Evolutionary conservation across 495 filamentous ascomycete species (phyloP), one percentile per base, ranked within the genome.

Genomic region (Cercophora samala): DNA sequence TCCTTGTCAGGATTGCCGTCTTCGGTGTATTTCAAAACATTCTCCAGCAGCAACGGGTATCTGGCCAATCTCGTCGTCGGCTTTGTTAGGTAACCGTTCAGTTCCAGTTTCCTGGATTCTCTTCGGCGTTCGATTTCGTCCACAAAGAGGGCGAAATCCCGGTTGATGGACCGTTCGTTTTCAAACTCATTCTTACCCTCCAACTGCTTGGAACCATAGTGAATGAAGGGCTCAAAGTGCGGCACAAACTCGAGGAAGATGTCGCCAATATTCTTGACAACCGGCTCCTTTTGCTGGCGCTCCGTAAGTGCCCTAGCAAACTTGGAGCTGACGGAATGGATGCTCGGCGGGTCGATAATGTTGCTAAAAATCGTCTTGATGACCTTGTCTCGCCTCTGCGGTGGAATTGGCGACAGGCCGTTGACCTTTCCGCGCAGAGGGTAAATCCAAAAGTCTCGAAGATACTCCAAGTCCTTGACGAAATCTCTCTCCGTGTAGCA

Each of bases 401-500:
- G 89, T 5, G 96, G 94, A 64, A 99, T 94, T 3, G 93, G 93
- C 8, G 94, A 97, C 25, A 83, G 64, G 51, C 73, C 82, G 52
- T 83, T 88, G 19, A 86, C 83, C 62, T 84, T 89, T 18, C 85
- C 83, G 52, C 92, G 89, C 63, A 99, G 78, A 3, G 96, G 96
- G 69, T 92, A 87, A 82, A 98, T 97, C 96, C 96, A 99, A 85
- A 98, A 98, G 80, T 99, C 96, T 66, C 94, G 88, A 29, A 99
- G 79, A 73, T 99, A 99, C 75, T 99, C 96, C 70, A 99, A 82
- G 75, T 99, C 96, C 81, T 99, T 99, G 75, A 99, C 96, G 70
- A 99, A 99, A 78, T 99, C 96, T 52, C 96, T 88, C 77, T 99
- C 96, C 0, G 96, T 99, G 77, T 99, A 99, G 88, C 96, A 97